phyloP scores from a whole-genome alignment of 495 filamentous ascomycete species.

The Xylaria acuta region DNA sequence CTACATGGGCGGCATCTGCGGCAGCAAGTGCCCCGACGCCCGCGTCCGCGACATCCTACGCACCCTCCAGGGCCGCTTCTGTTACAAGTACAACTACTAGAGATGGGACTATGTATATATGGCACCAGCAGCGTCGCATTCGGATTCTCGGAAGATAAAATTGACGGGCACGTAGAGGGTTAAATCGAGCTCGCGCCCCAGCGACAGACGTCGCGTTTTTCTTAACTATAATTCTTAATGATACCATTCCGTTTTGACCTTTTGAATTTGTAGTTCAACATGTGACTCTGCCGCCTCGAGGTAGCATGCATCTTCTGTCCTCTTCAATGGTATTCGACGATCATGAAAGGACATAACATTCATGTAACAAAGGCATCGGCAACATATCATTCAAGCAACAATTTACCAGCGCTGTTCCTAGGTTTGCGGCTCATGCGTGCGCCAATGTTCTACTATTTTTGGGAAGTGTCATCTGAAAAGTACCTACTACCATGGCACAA shows the following conservation, averaged over 20 bases:
- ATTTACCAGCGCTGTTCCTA: not conserved
- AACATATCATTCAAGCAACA: not conserved
- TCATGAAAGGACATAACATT: not conserved
- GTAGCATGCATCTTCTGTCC: not conserved
- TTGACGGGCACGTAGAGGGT: slow-evolving; percentile 10
- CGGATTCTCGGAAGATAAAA: not conserved
- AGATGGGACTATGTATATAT: slow-evolving; percentile 4
- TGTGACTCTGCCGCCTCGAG: not conserved
- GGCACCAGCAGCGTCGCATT: slow-evolving; percentile 19
- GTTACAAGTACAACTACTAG: slow-evolving; percentile 44
- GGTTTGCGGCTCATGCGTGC: not conserved
- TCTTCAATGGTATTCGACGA: not conserved
- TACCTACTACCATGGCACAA: not conserved
- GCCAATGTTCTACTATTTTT: not conserved
- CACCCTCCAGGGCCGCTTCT: slow-evolving; percentile 41
- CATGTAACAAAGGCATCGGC: not conserved
- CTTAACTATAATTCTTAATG: slow-evolving; percentile 27
- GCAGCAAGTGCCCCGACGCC: slow-evolving; percentile 45
- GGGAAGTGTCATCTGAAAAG: not conserved
- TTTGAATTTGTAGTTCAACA: not conserved
- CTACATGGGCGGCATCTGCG: slow-evolving; percentile 46
- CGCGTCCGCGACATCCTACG: slow-evolving; percentile 41
- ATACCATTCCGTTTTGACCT: slow-evolving; percentile 24
- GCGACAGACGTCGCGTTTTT: not conserved
- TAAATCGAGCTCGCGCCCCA: slow-evolving; percentile 13